Evolutionary conservation across 139 green algal species (phyloP).

Genomic region (Trebouxia sp.): DNA sequence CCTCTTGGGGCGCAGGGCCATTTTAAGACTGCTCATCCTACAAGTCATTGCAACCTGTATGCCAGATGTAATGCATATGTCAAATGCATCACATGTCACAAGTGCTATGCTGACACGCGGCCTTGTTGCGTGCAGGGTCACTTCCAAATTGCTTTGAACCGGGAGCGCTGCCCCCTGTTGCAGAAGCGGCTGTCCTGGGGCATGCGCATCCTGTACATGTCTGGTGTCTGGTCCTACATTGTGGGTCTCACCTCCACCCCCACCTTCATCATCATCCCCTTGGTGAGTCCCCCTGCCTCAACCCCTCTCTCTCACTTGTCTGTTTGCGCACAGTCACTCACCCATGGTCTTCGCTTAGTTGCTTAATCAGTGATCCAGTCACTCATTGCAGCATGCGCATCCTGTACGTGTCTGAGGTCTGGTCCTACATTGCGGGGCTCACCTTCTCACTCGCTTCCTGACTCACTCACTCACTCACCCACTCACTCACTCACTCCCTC

Average conservation of each 20-base stretch:
- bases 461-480: not conserved
- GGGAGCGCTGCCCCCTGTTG: conserved; percentile 37
- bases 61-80: no score
- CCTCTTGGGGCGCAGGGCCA: no score
- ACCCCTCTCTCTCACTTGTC: not conserved
- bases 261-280: conserved; percentile 40
- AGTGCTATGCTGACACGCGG: not conserved
- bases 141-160: conserved; percentile 44
- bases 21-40: no score
- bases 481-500: not conserved
- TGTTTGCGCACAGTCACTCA: not conserved
- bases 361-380: no score
- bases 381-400: conserved; percentile 40
- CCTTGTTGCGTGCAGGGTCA: conserved; percentile 40
- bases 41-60: no score
- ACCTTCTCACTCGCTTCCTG: conserved; percentile 30
- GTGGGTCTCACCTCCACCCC: conserved; percentile 41
- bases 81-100: no score
- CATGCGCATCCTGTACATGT: conserved; percentile 45
- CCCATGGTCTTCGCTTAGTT: no score
- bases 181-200: conserved; percentile 31
- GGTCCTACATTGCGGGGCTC: conserved; percentile 46
- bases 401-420: conserved; percentile 43
- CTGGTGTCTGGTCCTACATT: conserved; percentile 49
- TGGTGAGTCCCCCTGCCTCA: not conserved